Evolutionary conservation across 805 yeast genomes (phyloP).

Genomic region (Saccharomycopsis sp.): DNA sequence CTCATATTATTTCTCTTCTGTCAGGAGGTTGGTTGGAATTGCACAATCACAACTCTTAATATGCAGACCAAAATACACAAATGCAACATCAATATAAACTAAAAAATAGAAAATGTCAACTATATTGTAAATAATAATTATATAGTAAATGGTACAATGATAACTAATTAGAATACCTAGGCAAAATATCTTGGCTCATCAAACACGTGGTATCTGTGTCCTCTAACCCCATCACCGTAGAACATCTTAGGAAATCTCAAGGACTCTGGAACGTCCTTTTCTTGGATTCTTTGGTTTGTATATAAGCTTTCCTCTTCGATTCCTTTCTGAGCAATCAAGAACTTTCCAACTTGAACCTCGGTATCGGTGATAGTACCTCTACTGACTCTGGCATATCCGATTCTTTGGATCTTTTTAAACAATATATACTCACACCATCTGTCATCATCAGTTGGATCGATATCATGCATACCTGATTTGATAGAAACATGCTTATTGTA

Average conservation of each 20-base stretch:
- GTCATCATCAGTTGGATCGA: constrained; percentile 90
- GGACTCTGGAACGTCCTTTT: constrained; percentile 49
- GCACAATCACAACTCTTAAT: too few species aligned
- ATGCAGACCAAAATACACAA: too few species aligned
- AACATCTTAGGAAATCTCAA: constrained; percentile 73
- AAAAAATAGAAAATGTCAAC: too few species aligned
- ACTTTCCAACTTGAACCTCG: constrained; percentile 92
- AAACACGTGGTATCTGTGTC: constrained; percentile 90
- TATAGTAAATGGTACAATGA: too few species aligned
- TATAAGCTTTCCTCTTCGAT: constrained; percentile 37
- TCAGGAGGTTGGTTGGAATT: too few species aligned
- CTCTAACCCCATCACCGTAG: constrained; percentile 88
- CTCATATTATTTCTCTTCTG: too few species aligned
- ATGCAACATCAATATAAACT: too few species aligned
- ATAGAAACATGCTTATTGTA: constrained; percentile 88
- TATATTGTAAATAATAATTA: too few species aligned
- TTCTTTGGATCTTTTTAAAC: constrained; percentile 77
- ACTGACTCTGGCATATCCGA: constrained; percentile 90
- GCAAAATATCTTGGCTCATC: constrained; percentile 83
- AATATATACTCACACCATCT: constrained; percentile 98
- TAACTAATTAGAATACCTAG: too few species aligned
- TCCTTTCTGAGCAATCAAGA: constrained; percentile 41
- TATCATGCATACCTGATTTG: constrained; percentile 81
- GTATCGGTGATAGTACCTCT: constrained; percentile 95
- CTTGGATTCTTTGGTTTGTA: constrained; percentile 50